Evolutionary conservation across 257 asterid species (phyloP), one percentile per base, ranked within the genome.

Genomic region (Anisodus tanguticus): DNA sequence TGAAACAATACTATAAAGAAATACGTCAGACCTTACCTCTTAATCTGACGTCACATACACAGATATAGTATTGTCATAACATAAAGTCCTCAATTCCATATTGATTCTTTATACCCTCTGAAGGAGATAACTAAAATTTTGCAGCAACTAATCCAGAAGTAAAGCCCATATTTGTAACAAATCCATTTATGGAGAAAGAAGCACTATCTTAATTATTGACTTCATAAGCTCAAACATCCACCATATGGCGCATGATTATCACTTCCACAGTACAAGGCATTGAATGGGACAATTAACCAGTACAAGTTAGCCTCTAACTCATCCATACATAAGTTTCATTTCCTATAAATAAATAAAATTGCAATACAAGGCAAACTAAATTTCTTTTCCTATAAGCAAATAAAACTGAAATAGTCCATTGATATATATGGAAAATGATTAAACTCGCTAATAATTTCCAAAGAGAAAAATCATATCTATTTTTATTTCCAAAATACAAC

Each of bases 401-500:
- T 22, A 22, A 22, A 22, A 22, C 26, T 22, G 26, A 22, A 22
- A 22, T 22, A 22, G 26, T 22, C 26, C 26, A 22, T 22, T 22
- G 26, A 22, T 22, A 22, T 12, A 51, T 7, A 49, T 19, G 81
- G 81, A 19, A 49, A 74, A 74, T 10, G 10, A 74, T 19, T 49
- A 3, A 22, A 51, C 45, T 74, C 39, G 13, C 7, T 12, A 68
- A 68, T 76, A 22, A 12, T 8, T 76, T 49, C 22, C 81, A 51
- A 49, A 76, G 45, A 49, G 81, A 22, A 76, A 70, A 76, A 11
- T 12, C 43, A n/a, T 12, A 51, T 51, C 22, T 26, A 51, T 22
- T 22, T 22, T 72, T 76, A 51, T 51, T 76, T 76, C 81, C 62
- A 13, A 76, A 74, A 49, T 51, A 47, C 62, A 51, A 51, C 81